phyloP scores from a whole-genome alignment of 2,329 filamentous ascomycete genomes.

The Chaetothyriales sp. region DNA sequence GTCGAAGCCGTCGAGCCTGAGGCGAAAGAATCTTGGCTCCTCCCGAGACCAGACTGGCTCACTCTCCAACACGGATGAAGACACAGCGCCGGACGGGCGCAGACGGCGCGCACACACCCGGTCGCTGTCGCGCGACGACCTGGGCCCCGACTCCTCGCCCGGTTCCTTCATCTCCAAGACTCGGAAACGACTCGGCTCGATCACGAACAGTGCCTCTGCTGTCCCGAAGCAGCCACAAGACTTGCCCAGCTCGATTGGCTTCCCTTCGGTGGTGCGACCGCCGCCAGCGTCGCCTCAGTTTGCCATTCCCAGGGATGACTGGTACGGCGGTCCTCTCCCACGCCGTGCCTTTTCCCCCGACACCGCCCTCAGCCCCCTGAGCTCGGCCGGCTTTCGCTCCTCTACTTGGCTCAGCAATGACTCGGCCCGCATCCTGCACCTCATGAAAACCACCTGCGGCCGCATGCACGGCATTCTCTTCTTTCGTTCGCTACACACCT shows the following conservation, averaged over 20 bases:
- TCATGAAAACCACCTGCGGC: constrained; percentile 38
- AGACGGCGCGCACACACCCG: constrained; percentile 10
- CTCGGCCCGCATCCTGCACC: constrained; percentile 32
- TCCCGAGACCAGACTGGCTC: constrained; percentile 12
- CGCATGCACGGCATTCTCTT: constrained; percentile 39
- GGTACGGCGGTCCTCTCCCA: constrained; percentile 18
- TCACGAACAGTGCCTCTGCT: constrained; percentile 18
- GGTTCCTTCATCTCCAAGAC: constrained; percentile 16
- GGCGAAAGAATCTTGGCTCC: constrained; percentile 5
- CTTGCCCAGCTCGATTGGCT: constrained; percentile 30
- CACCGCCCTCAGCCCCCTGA: constrained; percentile 6
- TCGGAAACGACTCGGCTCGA: constrained; percentile 15
- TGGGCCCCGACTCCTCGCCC: constrained; percentile 11
- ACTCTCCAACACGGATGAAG: constrained; percentile 15
- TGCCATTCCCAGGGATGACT: constrained; percentile 15
- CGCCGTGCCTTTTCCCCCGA: constrained; percentile 15
- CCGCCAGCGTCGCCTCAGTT: constrained; percentile 20
- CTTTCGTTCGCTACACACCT: constrained; percentile 29
- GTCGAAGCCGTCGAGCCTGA: constrained; percentile 11
- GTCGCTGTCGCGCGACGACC: constrained; percentile 8
- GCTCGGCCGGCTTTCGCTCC: constrained; percentile 15
- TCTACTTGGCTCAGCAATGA: constrained; percentile 29
- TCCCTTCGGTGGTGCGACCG: constrained; percentile 32
- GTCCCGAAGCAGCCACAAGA: constrained; percentile 26
- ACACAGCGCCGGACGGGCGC: constrained; percentile 24